These are phyloP conservation scores for Nannochloris sp. DNA, from an alignment of 139 green algal species.

Conservation along the genomic window DNA sequence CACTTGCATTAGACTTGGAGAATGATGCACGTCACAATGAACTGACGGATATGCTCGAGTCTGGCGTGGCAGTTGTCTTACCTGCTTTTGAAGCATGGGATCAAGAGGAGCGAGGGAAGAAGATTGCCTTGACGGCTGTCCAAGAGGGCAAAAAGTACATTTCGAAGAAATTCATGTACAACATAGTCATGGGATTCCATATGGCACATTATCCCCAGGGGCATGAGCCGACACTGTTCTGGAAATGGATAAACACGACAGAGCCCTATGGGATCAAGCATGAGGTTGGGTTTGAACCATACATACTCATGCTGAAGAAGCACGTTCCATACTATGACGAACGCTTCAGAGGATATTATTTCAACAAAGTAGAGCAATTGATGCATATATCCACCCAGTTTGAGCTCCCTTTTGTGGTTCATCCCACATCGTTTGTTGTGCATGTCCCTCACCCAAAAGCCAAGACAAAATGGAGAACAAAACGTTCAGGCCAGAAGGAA, in stretches of 20 bases:
- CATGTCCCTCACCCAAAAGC: slow-evolving; percentile 30
- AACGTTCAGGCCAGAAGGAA: slow-evolving; percentile 25
- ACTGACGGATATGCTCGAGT: slow-evolving; percentile 12
- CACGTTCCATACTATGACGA: slow-evolving; percentile 30
- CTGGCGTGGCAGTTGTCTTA: slow-evolving; percentile 20
- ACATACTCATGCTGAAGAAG: slow-evolving; percentile 27
- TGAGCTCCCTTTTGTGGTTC: slow-evolving; percentile 27
- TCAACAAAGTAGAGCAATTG: slow-evolving; percentile 37
- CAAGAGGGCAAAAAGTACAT: slow-evolving; percentile 24
- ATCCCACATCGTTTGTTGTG: slow-evolving; percentile 34
- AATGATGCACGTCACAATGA: slow-evolving; percentile 8
- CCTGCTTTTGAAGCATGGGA: slow-evolving; percentile 32
- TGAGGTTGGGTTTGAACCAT: slow-evolving; percentile 33
- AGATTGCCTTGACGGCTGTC: slow-evolving; percentile 17
- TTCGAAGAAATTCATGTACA: slow-evolving; percentile 20
- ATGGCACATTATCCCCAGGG: slow-evolving; percentile 25
- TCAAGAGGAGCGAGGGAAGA: slow-evolving; percentile 10
- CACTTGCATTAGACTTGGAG: slow-evolving; percentile 3
- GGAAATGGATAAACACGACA: slow-evolving; percentile 21
- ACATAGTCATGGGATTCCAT: slow-evolving; percentile 27
- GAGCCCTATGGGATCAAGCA: slow-evolving; percentile 17
- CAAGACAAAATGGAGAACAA: slow-evolving; percentile 26
- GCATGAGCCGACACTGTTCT: slow-evolving; percentile 24
- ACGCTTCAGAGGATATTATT: slow-evolving; percentile 32
- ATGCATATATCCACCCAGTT: slow-evolving; percentile 27